Conservation (phyloP, 352 stramenopile species). For the Elongisporangium undulatum region DNA sequence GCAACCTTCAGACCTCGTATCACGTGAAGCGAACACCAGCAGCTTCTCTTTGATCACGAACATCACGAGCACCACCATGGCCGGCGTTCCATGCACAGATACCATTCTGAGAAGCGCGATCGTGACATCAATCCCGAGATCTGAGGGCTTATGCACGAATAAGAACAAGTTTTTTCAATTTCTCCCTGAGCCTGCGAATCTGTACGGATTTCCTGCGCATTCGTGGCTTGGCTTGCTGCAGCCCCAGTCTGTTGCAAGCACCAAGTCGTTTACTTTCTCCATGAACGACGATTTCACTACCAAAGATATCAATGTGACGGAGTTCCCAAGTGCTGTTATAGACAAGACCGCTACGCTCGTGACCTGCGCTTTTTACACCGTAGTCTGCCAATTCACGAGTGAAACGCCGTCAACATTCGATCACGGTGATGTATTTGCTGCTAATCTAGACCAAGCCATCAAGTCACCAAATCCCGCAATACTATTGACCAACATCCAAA, state of each 20-base stretch:
- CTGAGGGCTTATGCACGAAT: neutral
- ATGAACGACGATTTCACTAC: neutral
- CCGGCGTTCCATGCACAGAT: neutral
- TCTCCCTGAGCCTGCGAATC: neutral
- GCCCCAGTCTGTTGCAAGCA: neutral
- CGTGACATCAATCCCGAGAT: neutral
- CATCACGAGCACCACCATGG: neutral
- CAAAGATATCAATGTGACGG: neutral
- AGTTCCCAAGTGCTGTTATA: neutral
- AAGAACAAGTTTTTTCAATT: neutral
- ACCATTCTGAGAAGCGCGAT: neutral
- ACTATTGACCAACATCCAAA: neutral
- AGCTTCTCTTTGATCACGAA: neutral
- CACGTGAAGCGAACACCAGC: neutral
- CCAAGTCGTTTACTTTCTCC: neutral
- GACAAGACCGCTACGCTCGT: neutral
- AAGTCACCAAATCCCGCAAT: neutral
- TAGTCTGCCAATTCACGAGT: neutral
- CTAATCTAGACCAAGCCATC: neutral
- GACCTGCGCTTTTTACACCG: neutral
- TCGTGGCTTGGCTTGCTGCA: neutral
- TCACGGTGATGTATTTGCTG: neutral
- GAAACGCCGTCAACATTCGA: neutral
- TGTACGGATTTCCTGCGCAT: neutral
- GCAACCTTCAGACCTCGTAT: constrained; percentile 1